Conservation (phyloP, 345 rosid genomes). For the Cardiospermum halicacabum region DNA sequence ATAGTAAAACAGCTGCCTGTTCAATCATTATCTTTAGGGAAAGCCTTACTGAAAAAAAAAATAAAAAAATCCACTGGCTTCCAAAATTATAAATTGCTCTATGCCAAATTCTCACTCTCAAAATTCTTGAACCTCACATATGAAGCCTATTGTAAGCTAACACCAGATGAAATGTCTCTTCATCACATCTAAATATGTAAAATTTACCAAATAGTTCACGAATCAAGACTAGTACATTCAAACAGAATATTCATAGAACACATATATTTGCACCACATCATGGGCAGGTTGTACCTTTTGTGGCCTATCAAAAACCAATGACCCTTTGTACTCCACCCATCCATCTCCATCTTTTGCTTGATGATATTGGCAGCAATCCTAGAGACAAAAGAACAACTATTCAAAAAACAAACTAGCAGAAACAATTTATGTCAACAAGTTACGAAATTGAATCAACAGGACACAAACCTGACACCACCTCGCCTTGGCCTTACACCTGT, state of each 20-base stretch:
- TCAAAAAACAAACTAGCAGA: conserved; percentile 13
- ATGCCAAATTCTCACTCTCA: neutral
- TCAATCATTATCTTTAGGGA: neutral
- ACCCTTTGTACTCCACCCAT: conserved; percentile 95
- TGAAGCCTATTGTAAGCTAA: neutral
- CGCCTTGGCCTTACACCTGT: conserved; percentile 73
- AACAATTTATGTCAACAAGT: neutral
- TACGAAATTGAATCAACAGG: conserved; percentile 7
- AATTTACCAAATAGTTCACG: neutral
- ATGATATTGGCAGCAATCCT: conserved; percentile 98
- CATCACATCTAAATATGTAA: neutral
- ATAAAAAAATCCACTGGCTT: neutral
- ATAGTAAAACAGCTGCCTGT: neutral
- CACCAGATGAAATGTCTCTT: neutral
- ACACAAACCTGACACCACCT: conserved; percentile 95
- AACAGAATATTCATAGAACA: neutral
- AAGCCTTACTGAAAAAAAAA: too few relatives aligned
- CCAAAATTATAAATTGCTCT: neutral
- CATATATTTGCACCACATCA: neutral
- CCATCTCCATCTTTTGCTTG: conserved; percentile 99
- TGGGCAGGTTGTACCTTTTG: conserved; percentile 50
- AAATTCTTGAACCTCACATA: neutral
- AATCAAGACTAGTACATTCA: neutral
- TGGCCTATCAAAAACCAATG: conserved; percentile 71
- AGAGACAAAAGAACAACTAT: conserved; percentile 16